A percentile compares a stretch with the other conserved stretches of the same genome.
phyloP scores from a whole-genome alignment of 345 rosid genomes.

The Eutrema japonicum region DNA sequence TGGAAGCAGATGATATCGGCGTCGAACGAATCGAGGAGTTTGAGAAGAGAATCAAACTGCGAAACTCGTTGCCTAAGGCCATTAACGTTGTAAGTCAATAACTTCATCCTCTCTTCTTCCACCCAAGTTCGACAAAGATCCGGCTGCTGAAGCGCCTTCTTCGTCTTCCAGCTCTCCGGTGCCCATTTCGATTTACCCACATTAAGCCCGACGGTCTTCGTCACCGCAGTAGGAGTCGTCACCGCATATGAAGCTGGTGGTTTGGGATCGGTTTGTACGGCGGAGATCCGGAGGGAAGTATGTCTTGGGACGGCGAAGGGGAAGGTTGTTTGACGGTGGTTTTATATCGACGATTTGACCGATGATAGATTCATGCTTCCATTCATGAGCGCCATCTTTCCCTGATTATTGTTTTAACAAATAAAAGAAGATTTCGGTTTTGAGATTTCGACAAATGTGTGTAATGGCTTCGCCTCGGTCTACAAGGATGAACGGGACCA shows the following conservation, averaged over 20 bases:
- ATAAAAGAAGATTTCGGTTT: too few species aligned
- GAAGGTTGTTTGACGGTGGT: conserved; percentile 38
- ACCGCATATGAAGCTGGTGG: conserved; percentile 33
- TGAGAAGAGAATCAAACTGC: conserved; percentile 74
- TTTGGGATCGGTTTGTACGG: conserved; percentile 45
- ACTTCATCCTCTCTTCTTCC: conserved; percentile 57
- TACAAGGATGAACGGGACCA: too few species aligned
- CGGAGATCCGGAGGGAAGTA: conserved; percentile 39
- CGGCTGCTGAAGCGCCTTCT: conserved; percentile 63
- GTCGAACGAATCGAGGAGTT: conserved; percentile 77
- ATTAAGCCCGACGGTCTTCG: conserved; percentile 33
- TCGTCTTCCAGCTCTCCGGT: conserved; percentile 59
- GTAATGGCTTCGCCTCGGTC: too few species aligned
- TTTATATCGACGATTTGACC: conserved; percentile 25
- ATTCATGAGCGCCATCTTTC: conserved; percentile 41
- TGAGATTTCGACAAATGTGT: too few species aligned
- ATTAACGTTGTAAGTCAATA: conserved; percentile 89
- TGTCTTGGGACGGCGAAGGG: conserved; percentile 31
- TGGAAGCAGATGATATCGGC: conserved; percentile 92
- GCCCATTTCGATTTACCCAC: conserved; percentile 48
- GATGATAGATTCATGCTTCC: conserved; percentile 41
- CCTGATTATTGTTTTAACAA: background rate
- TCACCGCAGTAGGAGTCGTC: conserved; percentile 14
- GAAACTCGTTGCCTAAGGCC: conserved; percentile 88
- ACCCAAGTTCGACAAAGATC: conserved; percentile 1